phyloP scores from a whole-genome alignment of 495 filamentous ascomycete genomes.

The Parachaetomium inaequale region DNA sequence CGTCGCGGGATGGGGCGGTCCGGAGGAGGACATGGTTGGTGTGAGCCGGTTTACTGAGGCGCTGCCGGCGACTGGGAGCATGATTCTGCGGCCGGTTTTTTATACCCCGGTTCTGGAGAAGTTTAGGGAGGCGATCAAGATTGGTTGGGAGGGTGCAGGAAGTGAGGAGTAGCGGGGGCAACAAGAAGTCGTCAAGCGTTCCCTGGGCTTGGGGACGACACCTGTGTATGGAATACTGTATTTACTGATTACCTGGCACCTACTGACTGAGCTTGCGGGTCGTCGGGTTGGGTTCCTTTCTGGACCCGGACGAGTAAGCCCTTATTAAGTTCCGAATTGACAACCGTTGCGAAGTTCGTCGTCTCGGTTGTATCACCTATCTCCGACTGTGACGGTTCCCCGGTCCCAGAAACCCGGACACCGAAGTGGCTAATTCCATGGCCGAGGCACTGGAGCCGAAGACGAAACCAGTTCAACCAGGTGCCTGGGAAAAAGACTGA shows the following conservation, averaged over 20 bases:
- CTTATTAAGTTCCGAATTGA: not conserved
- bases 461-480: no score
- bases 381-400: not conserved
- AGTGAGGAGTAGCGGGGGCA: not conserved
- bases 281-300: no score
- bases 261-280: not conserved
- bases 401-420: not conserved
- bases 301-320: no score
- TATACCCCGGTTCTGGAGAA: not conserved
- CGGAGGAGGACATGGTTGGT: not conserved
- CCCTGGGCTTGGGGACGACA: not conserved
- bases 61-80: not conserved
- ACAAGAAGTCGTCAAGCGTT: not conserved
- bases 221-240: not conserved
- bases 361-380: no score
- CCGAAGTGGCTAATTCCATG: not conserved
- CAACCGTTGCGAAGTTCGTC: no score
- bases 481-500: not conserved
- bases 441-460: not conserved
- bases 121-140: not conserved
- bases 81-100: not conserved
- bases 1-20: not conserved
- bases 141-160: not conserved
- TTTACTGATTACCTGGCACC: not conserved
- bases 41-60: not conserved